phyloP scores from a whole-genome alignment of 148 eudicot species.

The Silene uniflora region DNA sequence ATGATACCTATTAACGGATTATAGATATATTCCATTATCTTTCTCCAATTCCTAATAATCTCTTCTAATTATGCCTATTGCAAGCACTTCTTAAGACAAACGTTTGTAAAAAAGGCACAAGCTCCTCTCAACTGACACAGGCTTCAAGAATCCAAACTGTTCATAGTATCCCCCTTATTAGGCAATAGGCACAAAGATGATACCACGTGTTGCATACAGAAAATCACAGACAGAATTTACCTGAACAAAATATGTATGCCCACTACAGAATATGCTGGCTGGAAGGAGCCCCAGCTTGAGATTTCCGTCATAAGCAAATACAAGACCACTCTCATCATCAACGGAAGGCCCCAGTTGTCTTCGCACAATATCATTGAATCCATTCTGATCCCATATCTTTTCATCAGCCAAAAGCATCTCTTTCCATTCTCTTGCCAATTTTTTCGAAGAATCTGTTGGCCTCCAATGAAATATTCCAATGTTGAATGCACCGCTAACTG shows the following conservation, averaged over 20 bases:
- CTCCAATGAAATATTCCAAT: constrained; percentile 98
- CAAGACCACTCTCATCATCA: constrained; percentile 86
- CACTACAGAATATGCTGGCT: constrained; percentile 90
- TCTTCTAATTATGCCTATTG: background rate
- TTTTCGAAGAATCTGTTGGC: constrained; percentile 73
- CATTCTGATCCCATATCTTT: constrained; percentile 93
- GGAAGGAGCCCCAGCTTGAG: constrained; percentile 93
- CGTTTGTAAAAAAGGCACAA: no score
- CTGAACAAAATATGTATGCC: constrained; percentile 97
- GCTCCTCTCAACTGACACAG: background rate
- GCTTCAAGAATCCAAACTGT: background rate
- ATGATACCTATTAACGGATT: background rate
- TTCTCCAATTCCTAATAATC: background rate
- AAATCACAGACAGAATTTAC: constrained; percentile 26
- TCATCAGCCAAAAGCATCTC: constrained; percentile 85
- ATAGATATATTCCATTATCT: background rate
- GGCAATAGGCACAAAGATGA: background rate
- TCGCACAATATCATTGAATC: constrained; percentile 73
- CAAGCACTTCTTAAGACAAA: no score
- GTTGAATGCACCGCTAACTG: constrained; percentile 83
- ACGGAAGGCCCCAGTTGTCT: constrained; percentile 87
- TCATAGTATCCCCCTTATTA: background rate
- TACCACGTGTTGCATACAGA: background rate
- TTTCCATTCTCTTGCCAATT: constrained; percentile 93
- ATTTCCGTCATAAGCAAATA: constrained; percentile 85